phyloP scores from a whole-genome alignment of 2,329 filamentous ascomycete genomes.

The Albifimbria verrucaria region DNA sequence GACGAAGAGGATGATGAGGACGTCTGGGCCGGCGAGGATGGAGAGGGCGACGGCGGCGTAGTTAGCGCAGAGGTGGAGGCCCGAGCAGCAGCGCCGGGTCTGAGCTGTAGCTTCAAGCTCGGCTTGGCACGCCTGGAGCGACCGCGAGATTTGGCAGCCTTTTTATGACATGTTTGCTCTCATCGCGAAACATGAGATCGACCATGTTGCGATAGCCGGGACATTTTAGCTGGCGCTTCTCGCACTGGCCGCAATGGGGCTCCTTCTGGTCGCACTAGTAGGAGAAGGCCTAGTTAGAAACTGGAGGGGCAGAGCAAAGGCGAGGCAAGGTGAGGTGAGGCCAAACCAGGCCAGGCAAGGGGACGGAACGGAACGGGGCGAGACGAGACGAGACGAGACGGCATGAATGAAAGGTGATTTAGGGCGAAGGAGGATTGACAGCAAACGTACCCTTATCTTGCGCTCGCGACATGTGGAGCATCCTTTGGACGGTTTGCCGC shows the following conservation, averaged over 20 bases:
- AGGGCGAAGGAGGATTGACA: background rate
- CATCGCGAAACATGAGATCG: conserved; percentile 56
- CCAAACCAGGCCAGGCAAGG: conserved; percentile 1
- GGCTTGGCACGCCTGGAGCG: conserved; percentile 21
- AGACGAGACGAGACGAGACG: background rate
- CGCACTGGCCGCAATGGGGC: conserved; percentile 52
- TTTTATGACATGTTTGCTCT: conserved; percentile 54
- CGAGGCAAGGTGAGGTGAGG: conserved; percentile 1
- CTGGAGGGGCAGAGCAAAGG: conserved; percentile 5
- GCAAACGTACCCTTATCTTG: conserved; percentile 50
- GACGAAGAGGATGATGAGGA: conserved; percentile 2
- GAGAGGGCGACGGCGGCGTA: conserved; percentile 1
- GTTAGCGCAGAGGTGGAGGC: background rate
- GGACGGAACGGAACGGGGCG: background rate
- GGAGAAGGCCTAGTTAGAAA: background rate
- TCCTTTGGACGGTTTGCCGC: conserved; percentile 54
- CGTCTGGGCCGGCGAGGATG: background rate
- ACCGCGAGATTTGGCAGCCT: conserved; percentile 36
- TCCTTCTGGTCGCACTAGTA: conserved; percentile 50
- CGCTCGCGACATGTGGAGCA: conserved; percentile 54
- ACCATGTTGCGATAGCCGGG: conserved; percentile 54
- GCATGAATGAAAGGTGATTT: background rate
- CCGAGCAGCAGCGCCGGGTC: background rate
- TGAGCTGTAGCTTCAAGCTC: conserved; percentile 3
- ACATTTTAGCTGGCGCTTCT: conserved; percentile 47